Conservation (phyloP, 768 basidiomycete species). For the Calocybe gangraenosa region DNA sequence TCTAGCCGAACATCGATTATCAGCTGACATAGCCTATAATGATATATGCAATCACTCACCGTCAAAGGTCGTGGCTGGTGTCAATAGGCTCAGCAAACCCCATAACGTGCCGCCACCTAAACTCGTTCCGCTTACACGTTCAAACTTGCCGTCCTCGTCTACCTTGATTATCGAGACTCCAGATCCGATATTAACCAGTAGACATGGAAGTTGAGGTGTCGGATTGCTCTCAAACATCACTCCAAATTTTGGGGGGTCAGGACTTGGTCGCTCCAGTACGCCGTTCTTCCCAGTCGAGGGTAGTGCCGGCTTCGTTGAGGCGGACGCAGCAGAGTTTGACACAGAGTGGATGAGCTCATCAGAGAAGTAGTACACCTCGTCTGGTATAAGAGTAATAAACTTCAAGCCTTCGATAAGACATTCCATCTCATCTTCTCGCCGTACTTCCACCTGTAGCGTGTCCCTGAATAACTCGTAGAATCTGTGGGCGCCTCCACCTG, state of each 20-base stretch:
- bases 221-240: slow-evolving; percentile 85
- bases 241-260: slow-evolving; percentile 83
- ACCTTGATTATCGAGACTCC: slow-evolving; percentile 98
- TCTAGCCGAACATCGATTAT: slow-evolving; percentile 44
- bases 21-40: slow-evolving; percentile 3
- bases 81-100: slow-evolving; percentile 91
- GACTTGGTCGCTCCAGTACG: slow-evolving; percentile 76
- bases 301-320: slow-evolving; percentile 9
- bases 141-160: slow-evolving; percentile 91
- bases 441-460: slow-evolving; percentile 79
- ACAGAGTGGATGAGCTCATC: slow-evolving; percentile 87
- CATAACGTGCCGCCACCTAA: slow-evolving; percentile 96
- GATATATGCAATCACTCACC: slow-evolving; percentile 51
- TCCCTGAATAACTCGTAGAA: slow-evolving; percentile 81
- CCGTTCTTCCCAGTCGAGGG: slow-evolving; percentile 8
- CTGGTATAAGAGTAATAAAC: slow-evolving; percentile 93
- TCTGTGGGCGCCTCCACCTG: slow-evolving; percentile 94
- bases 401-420: slow-evolving; percentile 94
- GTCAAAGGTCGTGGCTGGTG: slow-evolving; percentile 94
- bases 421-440: slow-evolving; percentile 97
- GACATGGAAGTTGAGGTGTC: slow-evolving; percentile 86
- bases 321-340: slow-evolving; percentile 15
- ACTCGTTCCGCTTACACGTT: slow-evolving; percentile 96
- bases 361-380: slow-evolving; percentile 98
- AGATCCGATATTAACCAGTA: slow-evolving; percentile 97